Percentiles rank a stretch among this genome's conserved stretches.
phyloP scores from a whole-genome alignment of 2,329 filamentous ascomycete species.

The Onygenales sp. region DNA sequence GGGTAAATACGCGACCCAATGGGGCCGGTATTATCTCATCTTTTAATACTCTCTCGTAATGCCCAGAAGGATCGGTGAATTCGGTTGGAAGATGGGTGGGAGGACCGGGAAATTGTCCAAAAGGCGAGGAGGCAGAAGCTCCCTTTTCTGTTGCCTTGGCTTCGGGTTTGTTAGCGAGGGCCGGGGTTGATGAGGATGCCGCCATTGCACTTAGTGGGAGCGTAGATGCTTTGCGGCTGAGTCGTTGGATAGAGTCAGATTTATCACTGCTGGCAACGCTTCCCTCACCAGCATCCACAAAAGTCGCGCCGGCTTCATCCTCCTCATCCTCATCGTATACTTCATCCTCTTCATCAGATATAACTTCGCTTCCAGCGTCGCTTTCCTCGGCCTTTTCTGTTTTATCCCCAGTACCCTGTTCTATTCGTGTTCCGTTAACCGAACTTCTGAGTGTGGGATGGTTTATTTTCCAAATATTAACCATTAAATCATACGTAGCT shows the following conservation, averaged over 20 bases:
- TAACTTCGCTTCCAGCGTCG: conserved; percentile 67
- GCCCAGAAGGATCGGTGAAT: conserved; percentile 66
- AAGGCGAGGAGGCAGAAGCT: conserved; percentile 22
- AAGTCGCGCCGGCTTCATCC: conserved; percentile 45
- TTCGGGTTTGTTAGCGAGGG: conserved; percentile 19
- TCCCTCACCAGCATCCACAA: conserved; percentile 40
- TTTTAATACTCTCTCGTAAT: conserved; percentile 76
- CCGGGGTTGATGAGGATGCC: conserved; percentile 29
- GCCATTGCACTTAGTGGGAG: conserved; percentile 24
- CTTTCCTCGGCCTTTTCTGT: conserved; percentile 68
- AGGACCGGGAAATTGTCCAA: conserved; percentile 72
- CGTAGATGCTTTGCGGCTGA: conserved; percentile 64
- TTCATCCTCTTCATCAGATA: conserved; percentile 64
- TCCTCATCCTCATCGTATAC: conserved; percentile 45
- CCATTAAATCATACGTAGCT: conserved; percentile 91
- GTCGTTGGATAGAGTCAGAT: conserved; percentile 39
- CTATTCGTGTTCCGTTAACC: conserved; percentile 75
- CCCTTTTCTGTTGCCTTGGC: conserved; percentile 42
- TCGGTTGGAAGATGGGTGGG: conserved; percentile 72
- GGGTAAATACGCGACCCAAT: conserved; percentile 78
- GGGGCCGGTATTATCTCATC: conserved; percentile 83
- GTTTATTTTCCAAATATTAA: conserved; percentile 96
- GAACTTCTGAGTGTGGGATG: conserved; percentile 88
- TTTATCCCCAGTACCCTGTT: conserved; percentile 76
- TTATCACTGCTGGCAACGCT: conserved; percentile 47